A percentile compares a stretch with the other conserved stretches of the same genome.
Evolutionary conservation across 768 basidiomycete species (phyloP).

Genomic region (Termitomyces sp.): DNA sequence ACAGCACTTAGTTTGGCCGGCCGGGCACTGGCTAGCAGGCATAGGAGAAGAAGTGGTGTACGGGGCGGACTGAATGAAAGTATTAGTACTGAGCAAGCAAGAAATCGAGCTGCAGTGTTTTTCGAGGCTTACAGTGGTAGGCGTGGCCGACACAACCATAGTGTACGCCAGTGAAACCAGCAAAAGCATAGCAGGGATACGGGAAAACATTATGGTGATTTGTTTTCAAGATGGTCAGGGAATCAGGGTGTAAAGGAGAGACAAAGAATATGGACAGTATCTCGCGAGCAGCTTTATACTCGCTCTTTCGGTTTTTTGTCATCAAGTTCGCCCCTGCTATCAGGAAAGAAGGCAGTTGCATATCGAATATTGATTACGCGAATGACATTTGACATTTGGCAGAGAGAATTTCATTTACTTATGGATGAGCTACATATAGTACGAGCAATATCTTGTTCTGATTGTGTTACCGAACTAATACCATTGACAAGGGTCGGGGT

Average conservation of each 20-base stretch:
- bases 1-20: conserved; percentile 21
- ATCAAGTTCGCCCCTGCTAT: not conserved
- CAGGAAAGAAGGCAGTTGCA: too few relatives aligned
- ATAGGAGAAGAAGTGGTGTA: conserved; percentile 11
- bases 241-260: not conserved
- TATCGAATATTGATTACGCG: not conserved
- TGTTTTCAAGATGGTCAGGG: not conserved
- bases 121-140: conserved; percentile 13
- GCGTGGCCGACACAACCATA: conserved; percentile 17
- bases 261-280: not conserved
- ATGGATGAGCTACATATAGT: not conserved
- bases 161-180: conserved; percentile 12
- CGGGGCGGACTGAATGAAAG: conserved; percentile 1
- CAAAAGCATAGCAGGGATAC: conserved; percentile 8
- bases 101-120: too few relatives aligned
- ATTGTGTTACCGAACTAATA: too few relatives aligned
- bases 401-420: not conserved
- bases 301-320: not conserved
- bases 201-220: conserved; percentile 12
- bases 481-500: not conserved
- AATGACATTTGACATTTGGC: not conserved
- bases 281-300: not conserved
- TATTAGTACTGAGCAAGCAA: not conserved
- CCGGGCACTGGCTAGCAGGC: conserved; percentile 17
- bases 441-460: too few relatives aligned